Evolutionary conservation across 2,329 filamentous ascomycete genomes (phyloP).

Genomic region (Paecilomyces niveus): DNA sequence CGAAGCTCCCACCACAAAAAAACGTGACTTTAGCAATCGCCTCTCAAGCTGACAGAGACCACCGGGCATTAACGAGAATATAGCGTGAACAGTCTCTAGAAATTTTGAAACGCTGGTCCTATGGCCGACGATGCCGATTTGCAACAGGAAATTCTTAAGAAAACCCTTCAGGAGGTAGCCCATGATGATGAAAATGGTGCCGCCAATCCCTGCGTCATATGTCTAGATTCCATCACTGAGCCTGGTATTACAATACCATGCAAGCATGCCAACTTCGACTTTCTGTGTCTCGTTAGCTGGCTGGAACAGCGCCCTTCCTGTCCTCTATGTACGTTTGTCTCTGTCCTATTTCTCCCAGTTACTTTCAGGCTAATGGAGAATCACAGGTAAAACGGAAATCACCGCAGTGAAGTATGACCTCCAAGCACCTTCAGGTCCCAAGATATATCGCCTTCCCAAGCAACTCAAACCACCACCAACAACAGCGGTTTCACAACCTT

Average conservation of each 20-base stretch:
- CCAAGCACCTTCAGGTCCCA: slow-evolving; percentile 45
- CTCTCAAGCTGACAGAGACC: neutral
- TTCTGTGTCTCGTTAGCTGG: slow-evolving; percentile 77
- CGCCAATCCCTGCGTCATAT: slow-evolving; percentile 70
- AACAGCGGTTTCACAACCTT: neutral
- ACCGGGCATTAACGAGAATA: neutral
- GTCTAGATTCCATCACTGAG: slow-evolving; percentile 68
- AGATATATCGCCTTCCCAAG: slow-evolving; percentile 50
- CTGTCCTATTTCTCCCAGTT: neutral
- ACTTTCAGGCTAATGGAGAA: slow-evolving; percentile 1
- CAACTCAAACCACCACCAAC: slow-evolving; percentile 9
- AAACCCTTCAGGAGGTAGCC: slow-evolving; percentile 39
- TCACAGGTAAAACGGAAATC: slow-evolving; percentile 45
- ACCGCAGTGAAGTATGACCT: slow-evolving; percentile 60
- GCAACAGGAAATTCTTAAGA: slow-evolving; percentile 37
- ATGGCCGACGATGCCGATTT: slow-evolving; percentile 36
- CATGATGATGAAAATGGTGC: slow-evolving; percentile 23
- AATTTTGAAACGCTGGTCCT: neutral
- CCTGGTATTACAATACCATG: slow-evolving; percentile 68
- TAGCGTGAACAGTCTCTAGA: neutral
- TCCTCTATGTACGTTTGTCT: slow-evolving; percentile 64
- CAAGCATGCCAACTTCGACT: slow-evolving; percentile 75
- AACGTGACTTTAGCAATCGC: slow-evolving; percentile 13
- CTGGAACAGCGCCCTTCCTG: slow-evolving; percentile 64
- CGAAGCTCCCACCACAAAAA: slow-evolving; percentile 1